These are phyloP conservation scores for Microdochium trichocladiopsis DNA, from an alignment of 2,329 filamentous ascomycete species.

Conservation along the genomic window DNA sequence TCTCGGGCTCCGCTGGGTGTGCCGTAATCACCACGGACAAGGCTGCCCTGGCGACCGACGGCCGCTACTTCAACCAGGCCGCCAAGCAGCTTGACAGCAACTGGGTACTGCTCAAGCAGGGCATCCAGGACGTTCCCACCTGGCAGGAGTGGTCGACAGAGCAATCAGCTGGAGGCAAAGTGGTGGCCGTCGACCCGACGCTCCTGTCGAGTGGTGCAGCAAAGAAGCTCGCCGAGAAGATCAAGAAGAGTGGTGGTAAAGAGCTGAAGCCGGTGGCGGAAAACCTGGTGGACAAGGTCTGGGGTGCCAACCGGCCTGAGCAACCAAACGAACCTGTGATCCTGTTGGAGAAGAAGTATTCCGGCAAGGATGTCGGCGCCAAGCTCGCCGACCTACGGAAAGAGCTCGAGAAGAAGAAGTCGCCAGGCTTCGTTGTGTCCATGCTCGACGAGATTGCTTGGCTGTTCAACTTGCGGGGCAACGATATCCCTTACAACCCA, in stretches of 20 bases:
- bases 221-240: conserved; percentile 72
- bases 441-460: conserved; percentile 96
- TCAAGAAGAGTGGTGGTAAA: conserved; percentile 77
- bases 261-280: conserved; percentile 68
- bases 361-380: conserved; percentile 73
- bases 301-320: conserved; percentile 66
- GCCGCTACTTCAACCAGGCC: conserved; percentile 97
- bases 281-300: conserved; percentile 89
- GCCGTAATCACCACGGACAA: conserved; percentile 82
- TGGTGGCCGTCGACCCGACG: conserved; percentile 84
- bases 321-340: conserved; percentile 71
- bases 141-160: conserved; percentile 96
- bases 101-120: conserved; percentile 89
- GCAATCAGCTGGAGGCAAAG: conserved; percentile 78
- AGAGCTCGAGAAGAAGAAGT: conserved; percentile 85
- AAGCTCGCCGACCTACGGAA: conserved; percentile 87
- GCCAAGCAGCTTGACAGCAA: conserved; percentile 83
- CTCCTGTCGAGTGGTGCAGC: conserved; percentile 63
- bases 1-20: conserved; percentile 90
- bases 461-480: conserved; percentile 96
- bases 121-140: conserved; percentile 86
- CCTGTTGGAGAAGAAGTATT: conserved; percentile 63
- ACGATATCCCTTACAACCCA: conserved; percentile 94
- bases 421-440: conserved; percentile 79
- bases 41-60: conserved; percentile 88